These are phyloP conservation scores for Aurinia saxatilis DNA, from an alignment of 345 rosid species.

Conservation along the genomic window DNA sequence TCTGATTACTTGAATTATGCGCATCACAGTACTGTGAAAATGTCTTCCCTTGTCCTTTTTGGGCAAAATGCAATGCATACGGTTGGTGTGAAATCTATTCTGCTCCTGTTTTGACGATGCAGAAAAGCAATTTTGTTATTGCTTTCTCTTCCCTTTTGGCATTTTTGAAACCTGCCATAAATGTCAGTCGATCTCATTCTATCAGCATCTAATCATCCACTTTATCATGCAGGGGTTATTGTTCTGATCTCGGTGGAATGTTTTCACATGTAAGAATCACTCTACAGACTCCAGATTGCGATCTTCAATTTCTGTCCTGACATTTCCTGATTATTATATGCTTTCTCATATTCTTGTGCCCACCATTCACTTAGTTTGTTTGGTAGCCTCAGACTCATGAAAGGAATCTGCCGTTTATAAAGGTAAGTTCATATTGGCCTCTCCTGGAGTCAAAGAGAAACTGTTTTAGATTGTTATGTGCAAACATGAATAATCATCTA, in stretches of 20 bases:
- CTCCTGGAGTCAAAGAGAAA: conserved; percentile 13
- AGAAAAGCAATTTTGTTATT: not conserved
- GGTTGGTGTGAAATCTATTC: conserved; percentile 7
- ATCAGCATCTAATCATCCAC: conserved; percentile 20
- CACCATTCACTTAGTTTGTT: conserved; percentile 29
- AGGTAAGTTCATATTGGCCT: conserved; percentile 6
- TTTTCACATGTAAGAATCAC: conserved; percentile 21
- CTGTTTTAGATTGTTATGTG: conserved; percentile 2
- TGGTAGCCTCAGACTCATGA: conserved; percentile 17
- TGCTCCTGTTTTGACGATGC: not conserved
- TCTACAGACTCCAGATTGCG: conserved; percentile 18
- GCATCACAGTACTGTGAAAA: not conserved
- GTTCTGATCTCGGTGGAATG: conserved; percentile 28
- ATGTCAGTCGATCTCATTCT: conserved; percentile 14
- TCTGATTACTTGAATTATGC: not conserved
- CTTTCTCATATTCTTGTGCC: conserved; percentile 26
- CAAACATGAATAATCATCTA: conserved; percentile 26
- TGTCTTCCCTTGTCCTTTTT: not conserved
- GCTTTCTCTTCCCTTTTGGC: conserved; percentile 18
- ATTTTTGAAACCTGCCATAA: conserved; percentile 3
- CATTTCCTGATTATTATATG: conserved; percentile 20
- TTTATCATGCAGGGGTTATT: conserved; percentile 12
- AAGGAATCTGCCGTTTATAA: conserved; percentile 20
- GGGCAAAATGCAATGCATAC: not conserved
- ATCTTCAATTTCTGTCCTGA: conserved; percentile 26